Base-by-base conservation (phyloP, 2,329 filamentous ascomycete genomes). In the Cryphonectria nitschkei region DNA sequence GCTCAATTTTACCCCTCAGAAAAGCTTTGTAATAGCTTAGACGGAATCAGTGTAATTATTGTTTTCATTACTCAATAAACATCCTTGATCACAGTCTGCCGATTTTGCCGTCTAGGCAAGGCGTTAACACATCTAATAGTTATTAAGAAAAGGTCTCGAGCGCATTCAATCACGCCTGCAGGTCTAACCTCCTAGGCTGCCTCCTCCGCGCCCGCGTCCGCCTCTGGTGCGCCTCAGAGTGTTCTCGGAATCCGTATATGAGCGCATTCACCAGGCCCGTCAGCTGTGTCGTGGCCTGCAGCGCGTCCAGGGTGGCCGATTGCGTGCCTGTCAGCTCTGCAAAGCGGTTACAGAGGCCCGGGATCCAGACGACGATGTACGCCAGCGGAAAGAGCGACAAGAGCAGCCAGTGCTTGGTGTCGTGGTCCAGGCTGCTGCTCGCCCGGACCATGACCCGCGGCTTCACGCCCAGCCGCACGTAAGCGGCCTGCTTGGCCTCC, bases 251-350 rank as follows among this genome's bases (percentile, higher is more conserved):
- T 0, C 70, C 70, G 29, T 72, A 72, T 26, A 70, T 63, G 16
- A 72, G 29, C 29, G 70, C 68, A 34, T 72, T 72, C 26, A 70
- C 65, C 64, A 72, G 46, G 8, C 70, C 70, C 0, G 68, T 70
- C 11, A 72, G 64, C 65, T 72, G 70, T 7, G 70, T 72, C 32
- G 70, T 65, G 26, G 68, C 70, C 70, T 72, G 70, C 41, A 70
- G 60, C 29, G 68, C 65, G 43, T 62, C 68, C 22, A 70, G 65
- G 46, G 56, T 29, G 26, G 60, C 26, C 11, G 61, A 41, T 13
- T 64, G 54, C 7, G 26, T 22, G 6, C 70, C 70, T 2, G 32
- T 32, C 41, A 68, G 39, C 68, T 72, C 70, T 0, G 46, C 68
- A 6, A 72, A 61, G 32, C 70, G 64, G 43, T 72, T 72, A 26